Evolutionary conservation across 306 rosid species (phyloP).

Genomic region (Cicer cuneatum): DNA sequence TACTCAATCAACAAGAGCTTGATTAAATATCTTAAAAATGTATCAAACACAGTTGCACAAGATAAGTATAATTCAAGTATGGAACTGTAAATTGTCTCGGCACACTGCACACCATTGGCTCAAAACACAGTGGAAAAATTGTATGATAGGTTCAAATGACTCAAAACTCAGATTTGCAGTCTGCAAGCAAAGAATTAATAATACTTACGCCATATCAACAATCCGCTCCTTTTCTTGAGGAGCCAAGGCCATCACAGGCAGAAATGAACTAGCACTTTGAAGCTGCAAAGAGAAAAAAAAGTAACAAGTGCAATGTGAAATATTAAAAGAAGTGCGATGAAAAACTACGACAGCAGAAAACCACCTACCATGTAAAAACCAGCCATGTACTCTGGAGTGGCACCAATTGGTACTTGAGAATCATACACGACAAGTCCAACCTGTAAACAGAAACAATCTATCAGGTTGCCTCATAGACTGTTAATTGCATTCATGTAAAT

Average conservation of each 20-base stretch:
- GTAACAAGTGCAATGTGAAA: conserved; percentile 19
- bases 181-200: conserved; percentile 14
- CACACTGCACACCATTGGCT: neutral
- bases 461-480: neutral
- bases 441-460: conserved; percentile 44
- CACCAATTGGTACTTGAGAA: conserved; percentile 97
- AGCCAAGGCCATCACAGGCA: conserved; percentile 99
- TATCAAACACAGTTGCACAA: neutral
- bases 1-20: neutral
- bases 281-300: conserved; percentile 56
- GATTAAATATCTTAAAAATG: neutral
- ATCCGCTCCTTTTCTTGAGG: conserved; percentile 95
- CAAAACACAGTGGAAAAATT: neutral
- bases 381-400: conserved; percentile 98
- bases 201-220: conserved; percentile 97
- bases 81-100: neutral
- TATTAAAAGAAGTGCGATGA: conserved; percentile 33
- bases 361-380: conserved; percentile 87
- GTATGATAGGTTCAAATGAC: conserved; percentile 16
- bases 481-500: neutral
- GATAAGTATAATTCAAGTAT: neutral
- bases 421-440: conserved; percentile 97
- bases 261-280: conserved; percentile 97
- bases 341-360: conserved; percentile 17
- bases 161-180: neutral